Base-by-base conservation (phyloP, 768 basidiomycete species). In the Tulasnella sp. region DNA sequence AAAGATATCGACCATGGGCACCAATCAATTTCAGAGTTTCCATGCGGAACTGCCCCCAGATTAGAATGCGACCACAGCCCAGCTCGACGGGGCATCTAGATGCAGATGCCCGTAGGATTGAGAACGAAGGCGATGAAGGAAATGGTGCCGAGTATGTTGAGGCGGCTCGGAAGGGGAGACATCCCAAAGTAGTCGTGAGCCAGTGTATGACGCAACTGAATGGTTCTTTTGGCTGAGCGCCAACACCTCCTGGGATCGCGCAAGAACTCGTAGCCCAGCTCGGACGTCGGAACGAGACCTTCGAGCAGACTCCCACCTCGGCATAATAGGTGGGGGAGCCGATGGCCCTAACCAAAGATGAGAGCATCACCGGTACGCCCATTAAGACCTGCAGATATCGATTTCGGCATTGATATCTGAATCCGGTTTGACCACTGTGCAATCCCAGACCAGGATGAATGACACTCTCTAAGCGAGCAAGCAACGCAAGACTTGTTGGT, bases 251-350 rank as follows among this genome's bases (percentile, higher is more conserved):
- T 66, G 93, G 92, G 92, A 80, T 97, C 71, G 82, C 82, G 2
- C 88, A 98, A 60, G 89, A 93, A 61, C 75, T 96, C 0, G 72
- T 93, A 1, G 91, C 91, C 0, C 84, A 86, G 63, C 75, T 97
- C 2, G 73, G 83, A 1, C 75, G 76, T 29, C 77, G 79, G 43
- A 74, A 78, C 48, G 74, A 76, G 19, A 77, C 80, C 34, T 81
- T 83, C 68, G 67, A 69, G 31, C 74, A 80, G 7, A 84, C 84
- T 55, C 75, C 82, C 0, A 65, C 94, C 10, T 75, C 83, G 4
- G 71, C 76, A 0, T 70, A 67, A 10, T 82, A 87, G 65, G 73
- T 99, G 70, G 84, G 87, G 4, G 78, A 83, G 58, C 70, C 98
- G 41, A 76, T 97, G 41, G 84, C 87, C 63, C 71, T 92, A 61